Conservation (phyloP, 2,329 filamentous ascomycete species). For the Fusarium foetens region DNA sequence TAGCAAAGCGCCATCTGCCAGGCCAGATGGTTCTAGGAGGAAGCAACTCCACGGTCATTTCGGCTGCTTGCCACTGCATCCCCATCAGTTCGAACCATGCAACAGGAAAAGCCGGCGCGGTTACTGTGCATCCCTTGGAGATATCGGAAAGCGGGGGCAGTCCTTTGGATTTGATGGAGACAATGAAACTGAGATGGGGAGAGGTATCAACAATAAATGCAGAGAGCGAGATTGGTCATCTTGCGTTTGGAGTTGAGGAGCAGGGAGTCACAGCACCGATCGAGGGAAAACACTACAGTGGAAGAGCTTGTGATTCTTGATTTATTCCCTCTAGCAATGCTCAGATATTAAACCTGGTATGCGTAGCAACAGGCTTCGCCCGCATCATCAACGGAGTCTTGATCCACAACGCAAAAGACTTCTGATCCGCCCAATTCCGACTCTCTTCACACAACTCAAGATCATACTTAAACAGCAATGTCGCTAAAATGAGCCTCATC, state of each 20-base stretch:
- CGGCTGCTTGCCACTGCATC: background rate
- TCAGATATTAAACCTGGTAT: background rate
- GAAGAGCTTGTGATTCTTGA: rapidly evolving
- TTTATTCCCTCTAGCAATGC: rapidly evolving
- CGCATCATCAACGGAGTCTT: slow-evolving; percentile 12
- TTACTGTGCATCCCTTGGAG: rapidly evolving
- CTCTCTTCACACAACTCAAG: slow-evolving; percentile 5
- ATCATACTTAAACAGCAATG: slow-evolving; percentile 5
- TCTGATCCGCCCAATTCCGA: slow-evolving; percentile 6
- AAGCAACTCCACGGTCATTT: background rate
- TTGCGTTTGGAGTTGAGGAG: background rate
- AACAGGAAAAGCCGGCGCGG: rapidly evolving
- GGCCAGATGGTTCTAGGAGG: background rate
- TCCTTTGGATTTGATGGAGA: background rate
- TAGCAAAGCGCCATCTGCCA: background rate
- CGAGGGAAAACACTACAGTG: background rate
- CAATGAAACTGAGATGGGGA: background rate
- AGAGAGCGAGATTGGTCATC: background rate
- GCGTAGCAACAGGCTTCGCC: background rate
- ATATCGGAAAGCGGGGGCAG: rapidly evolving
- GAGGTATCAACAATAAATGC: rapidly evolving
- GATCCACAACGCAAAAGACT: background rate
- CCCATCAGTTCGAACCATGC: rapidly evolving
- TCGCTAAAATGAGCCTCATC: slow-evolving; percentile 9
- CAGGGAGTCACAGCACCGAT: rapidly evolving